phyloP scores from a whole-genome alignment of 139 green algal genomes.

The Micractinium sp. region DNA sequence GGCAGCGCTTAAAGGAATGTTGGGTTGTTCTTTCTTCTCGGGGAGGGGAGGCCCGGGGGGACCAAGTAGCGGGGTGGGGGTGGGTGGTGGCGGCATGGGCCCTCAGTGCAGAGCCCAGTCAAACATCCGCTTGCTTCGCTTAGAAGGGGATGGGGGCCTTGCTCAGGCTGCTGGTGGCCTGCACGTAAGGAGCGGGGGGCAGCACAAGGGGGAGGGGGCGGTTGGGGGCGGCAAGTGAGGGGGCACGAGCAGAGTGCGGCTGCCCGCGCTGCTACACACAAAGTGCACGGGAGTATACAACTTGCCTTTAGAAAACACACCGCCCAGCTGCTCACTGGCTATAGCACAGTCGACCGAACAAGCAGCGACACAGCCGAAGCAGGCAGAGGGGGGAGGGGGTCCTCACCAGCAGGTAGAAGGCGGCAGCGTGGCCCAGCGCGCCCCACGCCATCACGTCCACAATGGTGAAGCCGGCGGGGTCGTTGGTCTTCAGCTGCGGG shows the following conservation, averaged over 20 bases:
- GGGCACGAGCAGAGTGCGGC: too few species aligned
- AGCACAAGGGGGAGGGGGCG: neutral
- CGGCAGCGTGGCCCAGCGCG: slow-evolving; percentile 75
- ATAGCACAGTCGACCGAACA: too few species aligned
- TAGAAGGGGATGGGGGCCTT: slow-evolving; percentile 48
- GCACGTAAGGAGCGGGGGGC: neutral
- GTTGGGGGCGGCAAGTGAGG: neutral
- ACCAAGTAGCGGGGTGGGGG: neutral
- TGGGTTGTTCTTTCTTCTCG: neutral
- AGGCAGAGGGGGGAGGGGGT: too few species aligned
- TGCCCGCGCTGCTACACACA: too few species aligned
- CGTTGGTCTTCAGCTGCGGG: slow-evolving; percentile 53
- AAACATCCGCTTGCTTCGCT: neutral
- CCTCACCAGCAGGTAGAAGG: slow-evolving; percentile 58
- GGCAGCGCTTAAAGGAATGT: neutral
- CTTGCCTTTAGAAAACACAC: too few species aligned
- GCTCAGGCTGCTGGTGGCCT: slow-evolving; percentile 51
- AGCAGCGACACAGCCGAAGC: too few species aligned
- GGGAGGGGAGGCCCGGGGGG: neutral
- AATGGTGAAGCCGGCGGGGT: slow-evolving; percentile 86
- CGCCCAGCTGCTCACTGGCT: neutral
- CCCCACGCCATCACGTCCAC: slow-evolving; percentile 90
- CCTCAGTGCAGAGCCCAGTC: too few species aligned
- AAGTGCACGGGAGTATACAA: too few species aligned
- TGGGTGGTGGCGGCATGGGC: too few species aligned